These are phyloP conservation scores for Sphagnum magellanicum DNA, from an alignment of 228 moss, liverwort and hornwort genomes.

Conservation along the genomic window DNA sequence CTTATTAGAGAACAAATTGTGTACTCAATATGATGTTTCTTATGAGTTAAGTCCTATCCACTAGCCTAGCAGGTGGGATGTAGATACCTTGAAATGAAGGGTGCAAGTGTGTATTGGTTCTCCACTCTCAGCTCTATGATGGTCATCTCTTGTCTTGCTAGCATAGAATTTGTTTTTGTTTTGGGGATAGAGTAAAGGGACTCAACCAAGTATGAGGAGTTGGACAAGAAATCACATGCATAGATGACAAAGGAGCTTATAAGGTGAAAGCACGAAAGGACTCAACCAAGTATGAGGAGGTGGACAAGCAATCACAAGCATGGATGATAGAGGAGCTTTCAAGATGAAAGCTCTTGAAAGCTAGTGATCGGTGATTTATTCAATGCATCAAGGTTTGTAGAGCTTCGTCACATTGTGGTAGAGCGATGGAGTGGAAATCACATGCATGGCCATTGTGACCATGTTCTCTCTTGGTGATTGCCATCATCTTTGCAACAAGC, in stretches of 20 bases:
- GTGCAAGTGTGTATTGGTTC: conserved; percentile 33
- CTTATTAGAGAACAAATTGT: conserved; percentile 26
- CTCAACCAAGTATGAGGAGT: conserved; percentile 31
- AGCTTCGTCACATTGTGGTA: conserved; percentile 27
- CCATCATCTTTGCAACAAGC: conserved; percentile 63
- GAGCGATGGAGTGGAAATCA: conserved; percentile 26
- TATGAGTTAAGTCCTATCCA: conserved; percentile 35
- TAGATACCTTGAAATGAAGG: conserved; percentile 30
- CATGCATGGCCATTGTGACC: conserved; percentile 32
- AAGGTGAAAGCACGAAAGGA: conserved; percentile 32
- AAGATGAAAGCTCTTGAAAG: conserved; percentile 40
- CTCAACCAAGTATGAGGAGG: conserved; percentile 32
- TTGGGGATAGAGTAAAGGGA: conserved; percentile 25
- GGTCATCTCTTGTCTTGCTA: conserved; percentile 34
- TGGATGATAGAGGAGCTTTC: conserved; percentile 36
- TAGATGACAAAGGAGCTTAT: conserved; percentile 35
- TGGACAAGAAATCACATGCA: conserved; percentile 34
- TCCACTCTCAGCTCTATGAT: conserved; percentile 35
- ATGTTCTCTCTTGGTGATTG: conserved; percentile 43
- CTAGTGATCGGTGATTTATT: conserved; percentile 34
- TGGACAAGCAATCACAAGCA: conserved; percentile 33
- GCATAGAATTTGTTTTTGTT: conserved; percentile 33
- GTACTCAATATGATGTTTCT: conserved; percentile 37
- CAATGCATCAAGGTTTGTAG: conserved; percentile 14
- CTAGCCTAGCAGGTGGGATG: conserved; percentile 54